These are phyloP conservation scores for Secale cereale DNA, from an alignment of 176 grass and related monocot species.

Conservation along the genomic window DNA sequence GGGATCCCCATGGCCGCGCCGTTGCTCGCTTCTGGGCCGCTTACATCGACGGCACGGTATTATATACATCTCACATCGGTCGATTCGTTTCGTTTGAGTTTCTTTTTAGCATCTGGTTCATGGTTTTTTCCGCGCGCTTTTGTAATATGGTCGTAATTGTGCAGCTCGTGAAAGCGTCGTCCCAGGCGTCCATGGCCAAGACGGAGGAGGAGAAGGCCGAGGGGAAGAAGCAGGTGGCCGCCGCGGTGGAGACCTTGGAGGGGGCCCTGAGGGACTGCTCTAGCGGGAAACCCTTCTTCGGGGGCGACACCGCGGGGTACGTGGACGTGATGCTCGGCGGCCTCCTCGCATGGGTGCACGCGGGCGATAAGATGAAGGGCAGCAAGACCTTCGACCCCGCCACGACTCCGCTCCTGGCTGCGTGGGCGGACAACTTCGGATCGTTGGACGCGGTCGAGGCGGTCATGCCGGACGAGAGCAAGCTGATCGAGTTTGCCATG, in stretches of 20 bases:
- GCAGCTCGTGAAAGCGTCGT: slow-evolving; percentile 13
- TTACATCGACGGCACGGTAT: slow-evolving; percentile 60
- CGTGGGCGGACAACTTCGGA: slow-evolving; percentile 28
- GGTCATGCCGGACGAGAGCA: background rate
- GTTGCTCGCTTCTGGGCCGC: slow-evolving; percentile 46
- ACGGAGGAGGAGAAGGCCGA: slow-evolving; percentile 32
- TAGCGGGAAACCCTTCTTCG: slow-evolving; percentile 46
- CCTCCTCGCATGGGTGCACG: background rate
- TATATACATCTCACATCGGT: background rate
- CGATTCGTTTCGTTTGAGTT: background rate
- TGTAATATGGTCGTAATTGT: background rate
- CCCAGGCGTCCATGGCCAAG: background rate
- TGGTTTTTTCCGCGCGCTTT: background rate
- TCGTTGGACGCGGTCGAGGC: slow-evolving; percentile 19
- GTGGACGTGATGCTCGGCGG: slow-evolving; percentile 38
- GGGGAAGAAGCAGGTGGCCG: background rate
- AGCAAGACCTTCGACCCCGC: slow-evolving; percentile 12
- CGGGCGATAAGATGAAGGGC: background rate
- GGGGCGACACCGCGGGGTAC: slow-evolving; percentile 30
- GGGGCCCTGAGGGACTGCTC: slow-evolving; percentile 26
- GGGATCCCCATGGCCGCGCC: slow-evolving; percentile 40
- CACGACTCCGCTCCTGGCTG: slow-evolving; percentile 18
- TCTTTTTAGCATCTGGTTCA: background rate
- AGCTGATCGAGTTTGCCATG: slow-evolving; percentile 7
- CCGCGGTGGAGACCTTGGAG: slow-evolving; percentile 16